Base-by-base conservation (phyloP, 164 flowering plant genomes). In the Akebia trifoliata region DNA sequence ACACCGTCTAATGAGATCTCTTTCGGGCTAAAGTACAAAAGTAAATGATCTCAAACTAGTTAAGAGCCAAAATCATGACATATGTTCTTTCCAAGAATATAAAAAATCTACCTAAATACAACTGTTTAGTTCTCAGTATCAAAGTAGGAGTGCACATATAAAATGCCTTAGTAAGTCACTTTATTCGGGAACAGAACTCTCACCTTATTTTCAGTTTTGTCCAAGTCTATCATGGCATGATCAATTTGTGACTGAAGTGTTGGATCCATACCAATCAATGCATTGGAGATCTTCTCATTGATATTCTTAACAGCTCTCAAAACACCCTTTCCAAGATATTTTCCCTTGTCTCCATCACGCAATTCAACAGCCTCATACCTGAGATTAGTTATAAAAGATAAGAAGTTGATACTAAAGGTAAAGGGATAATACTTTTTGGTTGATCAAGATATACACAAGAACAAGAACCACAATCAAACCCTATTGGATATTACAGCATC, bases 191-290 rank as follows among this genome's bases (percentile, higher is more conserved):
- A 20, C 37, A 0, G 9, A 35, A 56, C 21, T 40, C 52, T 46
- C 65, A 81, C 99, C 97, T 90, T 94, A 71, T 84, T 90, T 64
- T 94, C 99, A 45, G 95, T 84, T 69, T 82, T 94, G 70, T 90
- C 99, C 75, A 90, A 72, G 63, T 87, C 99, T 47, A 83, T 79
- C 96, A 94, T 84, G 52, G 82, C 93, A 60, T 86, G 96, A 70
- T 94, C 99, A 67, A 90, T 90, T 66, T 94, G 95, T 4, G 82
- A 65, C 77, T 94, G 99, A 44, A 81, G 83, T 28, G 78, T 86
- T 42, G 99, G 97, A 69, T 94, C 93, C 96, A 87, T 83, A 15
- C 99, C 99, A 72, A 83, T 50, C 70, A 94, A 66, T 40, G 96
- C 97, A 72, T 87, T 82, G 51, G 96, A 81, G 36, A 94, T 82